Evolutionary conservation across 1,284 basidiomycete species (phyloP).

Genomic region (Moesziomyces globuligerus): DNA sequence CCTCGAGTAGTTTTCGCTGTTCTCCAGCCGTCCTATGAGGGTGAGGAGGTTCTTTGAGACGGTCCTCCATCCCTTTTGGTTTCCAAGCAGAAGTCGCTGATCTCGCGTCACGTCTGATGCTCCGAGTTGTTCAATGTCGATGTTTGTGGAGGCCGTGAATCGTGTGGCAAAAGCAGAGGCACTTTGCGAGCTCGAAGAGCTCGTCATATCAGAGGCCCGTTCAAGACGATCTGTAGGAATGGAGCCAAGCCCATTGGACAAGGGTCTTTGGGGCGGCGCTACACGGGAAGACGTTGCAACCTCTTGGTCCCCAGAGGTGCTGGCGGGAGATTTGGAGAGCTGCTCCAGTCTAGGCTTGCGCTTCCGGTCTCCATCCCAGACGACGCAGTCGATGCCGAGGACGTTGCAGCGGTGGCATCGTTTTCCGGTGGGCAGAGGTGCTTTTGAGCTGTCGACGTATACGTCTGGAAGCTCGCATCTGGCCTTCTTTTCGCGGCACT

Average conservation of each 20-base stretch:
- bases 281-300: background rate
- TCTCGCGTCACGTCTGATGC: constrained; percentile 16
- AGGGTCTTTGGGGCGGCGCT: background rate
- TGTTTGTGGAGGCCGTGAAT: background rate
- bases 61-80: constrained; percentile 18
- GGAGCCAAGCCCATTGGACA: too few species aligned
- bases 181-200: too few species aligned
- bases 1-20: constrained; percentile 6
- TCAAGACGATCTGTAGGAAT: background rate
- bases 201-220: too few species aligned
- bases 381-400: constrained; percentile 40
- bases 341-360: constrained; percentile 16
- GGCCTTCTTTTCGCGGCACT: constrained; percentile 47
- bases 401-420: constrained; percentile 44
- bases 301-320: constrained; percentile 3
- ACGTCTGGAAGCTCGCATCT: constrained; percentile 50
- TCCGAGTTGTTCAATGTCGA: constrained; percentile 14
- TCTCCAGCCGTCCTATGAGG: constrained; percentile 14
- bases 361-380: constrained; percentile 53
- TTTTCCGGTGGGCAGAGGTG: constrained; percentile 19
- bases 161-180: too few species aligned
- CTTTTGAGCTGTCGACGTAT: constrained; percentile 36
- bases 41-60: constrained; percentile 9
- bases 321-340: background rate
- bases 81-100: constrained; percentile 13